Base-by-base conservation (phyloP, 169 alveolate species). In the Plasmodium reichenowi region DNA sequence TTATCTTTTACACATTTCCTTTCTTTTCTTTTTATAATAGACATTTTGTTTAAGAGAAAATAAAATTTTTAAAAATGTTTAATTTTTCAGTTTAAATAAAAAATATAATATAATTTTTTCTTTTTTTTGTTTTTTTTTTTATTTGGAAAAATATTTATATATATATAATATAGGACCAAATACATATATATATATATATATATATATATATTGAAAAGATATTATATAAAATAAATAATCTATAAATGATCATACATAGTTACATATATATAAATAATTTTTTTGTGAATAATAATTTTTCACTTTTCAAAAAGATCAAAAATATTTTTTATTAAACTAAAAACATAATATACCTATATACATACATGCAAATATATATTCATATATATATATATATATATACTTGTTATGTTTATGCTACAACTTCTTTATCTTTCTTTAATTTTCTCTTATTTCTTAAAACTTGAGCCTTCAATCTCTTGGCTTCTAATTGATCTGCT, bases 401-500 rank as follows among this genome's bases (percentile, higher is more conserved):
- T 54, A 38, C 71, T 73, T 43, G 20, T 54, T 73, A 43, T 52
- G 38, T 54, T 45, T 43, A 45, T n/a, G 68, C 62, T 62, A 64
- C 47, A 47, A 91, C 22, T 54, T 74, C 88, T 48, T 93, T 94
- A 32, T 91, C 93, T 75, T 83, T 29, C 63, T 88, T 93, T 52
- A 76, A 73, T 80, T 93, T 93, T 88, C 95, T 95, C 93, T 80
- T 93, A 72, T 93, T 95, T 92, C 91, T 92, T 56, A 95, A 89
- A 83, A 91, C 72, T 88, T 93, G 93, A 29, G 98, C 97, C 92
- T 95, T 95, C 73, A 96, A 97, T 92, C 95, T 93, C 52, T 95
- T 95, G 60, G 98, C 98, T 88, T 96, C 98, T 10, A 94, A 76
- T 91, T 95, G 97, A 71, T 96, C 98, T 72, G 85, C 91, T 89